phyloP scores from a whole-genome alignment of 2,329 filamentous ascomycete species.

The Sclerotiophoma versabilis region DNA sequence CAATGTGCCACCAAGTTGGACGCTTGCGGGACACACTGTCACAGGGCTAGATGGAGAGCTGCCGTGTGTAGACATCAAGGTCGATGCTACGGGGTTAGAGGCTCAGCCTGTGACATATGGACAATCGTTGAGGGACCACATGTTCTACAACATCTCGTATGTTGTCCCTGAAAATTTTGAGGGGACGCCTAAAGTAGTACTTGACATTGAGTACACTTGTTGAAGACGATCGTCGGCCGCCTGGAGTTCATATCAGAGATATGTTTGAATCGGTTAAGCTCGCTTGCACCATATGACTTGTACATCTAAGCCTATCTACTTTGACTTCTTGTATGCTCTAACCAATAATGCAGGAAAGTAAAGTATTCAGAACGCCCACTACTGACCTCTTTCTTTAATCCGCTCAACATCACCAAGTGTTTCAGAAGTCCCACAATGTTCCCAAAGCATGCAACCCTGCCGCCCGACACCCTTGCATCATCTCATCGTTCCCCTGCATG shows the following conservation, averaged over 20 bases:
- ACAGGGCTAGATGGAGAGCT: conserved; percentile 23
- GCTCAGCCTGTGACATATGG: conserved; percentile 50
- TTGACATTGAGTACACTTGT: conserved; percentile 47
- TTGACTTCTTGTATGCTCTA: neutral
- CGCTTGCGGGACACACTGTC: conserved; percentile 16
- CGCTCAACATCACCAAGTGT: neutral
- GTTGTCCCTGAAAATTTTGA: conserved; percentile 51
- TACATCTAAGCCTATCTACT: conserved; percentile 8
- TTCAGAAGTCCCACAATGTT: conserved; percentile 46
- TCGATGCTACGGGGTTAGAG: conserved; percentile 50
- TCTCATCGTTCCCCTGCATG: conserved; percentile 47
- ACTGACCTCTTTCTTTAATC: neutral
- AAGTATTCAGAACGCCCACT: neutral
- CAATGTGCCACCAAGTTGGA: conserved; percentile 29
- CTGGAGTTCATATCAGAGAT: too few relatives aligned
- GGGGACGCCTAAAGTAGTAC: conserved; percentile 49
- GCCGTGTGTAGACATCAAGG: conserved; percentile 50
- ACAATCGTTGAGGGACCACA: conserved; percentile 50
- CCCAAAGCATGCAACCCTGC: conserved; percentile 46
- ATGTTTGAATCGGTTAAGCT: neutral
- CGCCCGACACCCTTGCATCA: conserved; percentile 45
- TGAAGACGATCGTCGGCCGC: too few relatives aligned
- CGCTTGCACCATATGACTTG: neutral
- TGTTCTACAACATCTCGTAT: conserved; percentile 58
- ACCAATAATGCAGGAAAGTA: neutral